phyloP scores from a whole-genome alignment of 2,329 filamentous ascomycete genomes.

The Penicillium sp. region DNA sequence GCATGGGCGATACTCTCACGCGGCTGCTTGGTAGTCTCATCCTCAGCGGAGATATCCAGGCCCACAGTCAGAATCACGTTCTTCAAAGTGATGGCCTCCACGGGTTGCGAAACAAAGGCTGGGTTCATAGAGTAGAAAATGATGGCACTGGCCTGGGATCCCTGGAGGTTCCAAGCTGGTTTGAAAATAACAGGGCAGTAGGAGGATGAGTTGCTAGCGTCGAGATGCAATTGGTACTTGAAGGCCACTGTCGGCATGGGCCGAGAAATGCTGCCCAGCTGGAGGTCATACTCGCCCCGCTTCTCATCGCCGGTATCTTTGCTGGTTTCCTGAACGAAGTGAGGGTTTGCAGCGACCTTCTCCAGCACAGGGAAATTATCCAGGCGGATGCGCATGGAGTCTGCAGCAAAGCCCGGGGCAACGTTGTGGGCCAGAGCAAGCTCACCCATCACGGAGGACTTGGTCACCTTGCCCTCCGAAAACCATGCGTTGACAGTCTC shows the following conservation, averaged over 20 bases:
- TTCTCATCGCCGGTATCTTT: slow-evolving; percentile 51
- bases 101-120: slow-evolving; percentile 51
- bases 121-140: slow-evolving; percentile 84
- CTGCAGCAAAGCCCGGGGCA: slow-evolving; percentile 34
- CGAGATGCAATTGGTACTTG: slow-evolving; percentile 83
- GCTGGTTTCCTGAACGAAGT: slow-evolving; percentile 70
- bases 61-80: slow-evolving; percentile 72
- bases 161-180: slow-evolving; percentile 78
- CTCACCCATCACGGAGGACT: slow-evolving; percentile 77
- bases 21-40: slow-evolving; percentile 47
- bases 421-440: slow-evolving; percentile 80
- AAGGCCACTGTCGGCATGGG: slow-evolving; percentile 72
- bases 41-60: slow-evolving; percentile 42
- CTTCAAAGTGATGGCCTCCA: slow-evolving; percentile 58
- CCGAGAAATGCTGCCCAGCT: slow-evolving; percentile 68
- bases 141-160: slow-evolving; percentile 81
- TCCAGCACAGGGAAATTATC: slow-evolving; percentile 88
- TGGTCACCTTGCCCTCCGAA: slow-evolving; percentile 68
- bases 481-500: slow-evolving; percentile 89
- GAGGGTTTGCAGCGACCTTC: slow-evolving; percentile 88
- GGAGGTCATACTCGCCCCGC: slow-evolving; percentile 76
- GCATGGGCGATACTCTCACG: slow-evolving; percentile 42
- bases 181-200: slow-evolving; percentile 73
- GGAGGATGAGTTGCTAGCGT: slow-evolving; percentile 54
- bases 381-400: slow-evolving; percentile 69